Evolutionary conservation across 2,329 filamentous ascomycete species (phyloP).

Genomic region (Malbranchea cinnamomea): DNA sequence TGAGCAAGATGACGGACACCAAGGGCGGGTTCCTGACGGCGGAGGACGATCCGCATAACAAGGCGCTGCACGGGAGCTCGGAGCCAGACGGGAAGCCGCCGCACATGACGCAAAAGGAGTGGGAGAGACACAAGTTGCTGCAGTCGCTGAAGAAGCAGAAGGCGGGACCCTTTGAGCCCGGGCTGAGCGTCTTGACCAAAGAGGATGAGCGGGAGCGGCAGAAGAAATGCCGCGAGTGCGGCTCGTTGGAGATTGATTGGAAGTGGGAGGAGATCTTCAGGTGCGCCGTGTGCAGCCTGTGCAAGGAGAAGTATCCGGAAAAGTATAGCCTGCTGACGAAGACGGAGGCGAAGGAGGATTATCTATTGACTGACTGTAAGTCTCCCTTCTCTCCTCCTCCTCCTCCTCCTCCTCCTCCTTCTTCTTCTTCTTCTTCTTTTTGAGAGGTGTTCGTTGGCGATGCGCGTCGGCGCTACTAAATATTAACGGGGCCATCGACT

Average conservation of each 20-base stretch:
- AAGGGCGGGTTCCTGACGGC: conserved; percentile 88
- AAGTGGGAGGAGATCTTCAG: conserved; percentile 81
- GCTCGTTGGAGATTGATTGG: conserved; percentile 76
- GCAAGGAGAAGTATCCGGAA: conserved; percentile 80
- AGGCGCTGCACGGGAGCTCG: conserved; percentile 47
- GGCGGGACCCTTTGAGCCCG: conserved; percentile 75
- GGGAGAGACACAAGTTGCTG: conserved; percentile 71
- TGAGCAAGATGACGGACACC: conserved; percentile 94
- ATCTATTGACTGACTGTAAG: conserved; percentile 79
- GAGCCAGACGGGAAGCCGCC: conserved; percentile 54
- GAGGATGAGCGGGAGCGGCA: conserved; percentile 45
- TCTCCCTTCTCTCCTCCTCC: conserved; percentile 12
- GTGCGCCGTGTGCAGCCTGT: conserved; percentile 59
- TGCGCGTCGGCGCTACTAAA: too few species aligned
- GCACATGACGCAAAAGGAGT: conserved; percentile 80
- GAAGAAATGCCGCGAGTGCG: conserved; percentile 73
- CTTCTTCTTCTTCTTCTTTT: conserved; percentile 4
- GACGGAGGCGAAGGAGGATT: conserved; percentile 90
- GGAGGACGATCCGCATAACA: conserved; percentile 83
- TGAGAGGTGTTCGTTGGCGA: too few species aligned
- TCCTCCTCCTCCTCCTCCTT: conserved; percentile 1
- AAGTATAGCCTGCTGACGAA: conserved; percentile 94
- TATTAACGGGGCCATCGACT: too few species aligned
- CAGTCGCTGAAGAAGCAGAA: conserved; percentile 57
- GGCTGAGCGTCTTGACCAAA: conserved; percentile 58